Conservation (phyloP, 257 asterid genomes). For the Solanum habrochaites region DNA sequence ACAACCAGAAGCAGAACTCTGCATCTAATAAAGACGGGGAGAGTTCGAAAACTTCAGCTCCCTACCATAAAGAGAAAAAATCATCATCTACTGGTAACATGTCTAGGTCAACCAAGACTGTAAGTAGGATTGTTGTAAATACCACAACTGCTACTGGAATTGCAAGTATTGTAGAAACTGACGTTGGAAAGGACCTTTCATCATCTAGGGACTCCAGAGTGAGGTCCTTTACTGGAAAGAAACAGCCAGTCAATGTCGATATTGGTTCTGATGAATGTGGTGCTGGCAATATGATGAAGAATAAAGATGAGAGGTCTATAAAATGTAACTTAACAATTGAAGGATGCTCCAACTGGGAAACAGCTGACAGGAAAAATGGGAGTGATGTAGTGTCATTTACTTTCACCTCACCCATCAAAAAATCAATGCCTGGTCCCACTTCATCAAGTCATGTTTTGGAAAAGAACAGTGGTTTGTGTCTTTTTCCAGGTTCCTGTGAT, state of each 20-base stretch:
- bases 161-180: conserved; percentile 38
- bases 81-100: conserved; percentile 21
- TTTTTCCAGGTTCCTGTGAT: conserved; percentile 18
- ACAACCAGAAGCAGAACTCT: conserved; percentile 82
- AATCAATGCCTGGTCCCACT: conserved; percentile 29
- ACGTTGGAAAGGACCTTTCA: conserved; percentile 50
- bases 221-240: conserved; percentile 38
- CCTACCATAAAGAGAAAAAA: conserved; percentile 40
- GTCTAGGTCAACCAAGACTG: conserved; percentile 37
- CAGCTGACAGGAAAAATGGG: conserved; percentile 44
- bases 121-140: conserved; percentile 46
- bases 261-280: conserved; percentile 23
- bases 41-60: conserved; percentile 25
- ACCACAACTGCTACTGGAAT: conserved; percentile 39
- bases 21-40: conserved; percentile 31
- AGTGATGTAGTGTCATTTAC: conserved; percentile 90
- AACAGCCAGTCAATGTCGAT: conserved; percentile 18
- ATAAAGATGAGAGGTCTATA: conserved; percentile 38
- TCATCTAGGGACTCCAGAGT: conserved; percentile 12
- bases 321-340: conserved; percentile 42
- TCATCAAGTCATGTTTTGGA: conserved; percentile 27
- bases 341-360: conserved; percentile 46
- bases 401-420: conserved; percentile 88
- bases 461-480: conserved; percentile 17
- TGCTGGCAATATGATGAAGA: conserved; percentile 7